Percentiles rank a stretch among this genome's conserved stretches.
phyloP scores from a whole-genome alignment of 768 basidiomycete species.

The Brasilioporus rufonigricans region DNA sequence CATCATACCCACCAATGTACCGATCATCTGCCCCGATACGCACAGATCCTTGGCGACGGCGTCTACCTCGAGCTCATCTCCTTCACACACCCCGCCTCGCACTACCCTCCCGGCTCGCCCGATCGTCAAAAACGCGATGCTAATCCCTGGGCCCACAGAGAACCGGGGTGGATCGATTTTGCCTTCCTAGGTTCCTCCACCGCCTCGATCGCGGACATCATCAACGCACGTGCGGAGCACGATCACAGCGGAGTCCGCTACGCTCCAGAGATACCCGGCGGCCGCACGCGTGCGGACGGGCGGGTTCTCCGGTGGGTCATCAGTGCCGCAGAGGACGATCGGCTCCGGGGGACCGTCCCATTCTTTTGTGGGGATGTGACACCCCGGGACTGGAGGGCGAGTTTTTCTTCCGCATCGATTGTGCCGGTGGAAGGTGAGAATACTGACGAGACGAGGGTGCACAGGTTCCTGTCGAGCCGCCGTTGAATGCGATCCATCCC shows the following conservation, averaged over 20 bases:
- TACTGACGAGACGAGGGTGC: background rate
- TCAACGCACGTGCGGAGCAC: conserved; percentile 49
- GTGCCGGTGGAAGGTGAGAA: too few species aligned
- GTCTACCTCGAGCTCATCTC: conserved; percentile 69
- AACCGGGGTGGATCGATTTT: conserved; percentile 67
- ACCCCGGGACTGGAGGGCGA: conserved; percentile 54
- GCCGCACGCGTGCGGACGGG: conserved; percentile 57
- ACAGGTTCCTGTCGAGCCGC: conserved; percentile 51
- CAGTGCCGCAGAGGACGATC: conserved; percentile 34
- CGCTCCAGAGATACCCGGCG: conserved; percentile 45
- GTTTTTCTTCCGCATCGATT: conserved; percentile 8
- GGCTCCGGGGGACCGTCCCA: conserved; percentile 42
- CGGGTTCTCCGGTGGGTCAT: conserved; percentile 58
- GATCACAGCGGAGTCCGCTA: conserved; percentile 45
- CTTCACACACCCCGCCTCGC: conserved; percentile 53
- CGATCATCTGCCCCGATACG: background rate
- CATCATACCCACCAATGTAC: background rate
- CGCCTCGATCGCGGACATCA: conserved; percentile 44
- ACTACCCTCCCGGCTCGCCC: conserved; percentile 52
- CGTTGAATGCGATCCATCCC: conserved; percentile 48
- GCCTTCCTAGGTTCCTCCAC: conserved; percentile 56
- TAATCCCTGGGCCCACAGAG: conserved; percentile 53
- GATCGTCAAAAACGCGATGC: conserved; percentile 41
- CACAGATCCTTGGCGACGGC: conserved; percentile 39
- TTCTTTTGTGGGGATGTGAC: conserved; percentile 79